phyloP scores from a whole-genome alignment of 2,329 filamentous ascomycete species.

The Xenosphaeropsis pyriputrescens region DNA sequence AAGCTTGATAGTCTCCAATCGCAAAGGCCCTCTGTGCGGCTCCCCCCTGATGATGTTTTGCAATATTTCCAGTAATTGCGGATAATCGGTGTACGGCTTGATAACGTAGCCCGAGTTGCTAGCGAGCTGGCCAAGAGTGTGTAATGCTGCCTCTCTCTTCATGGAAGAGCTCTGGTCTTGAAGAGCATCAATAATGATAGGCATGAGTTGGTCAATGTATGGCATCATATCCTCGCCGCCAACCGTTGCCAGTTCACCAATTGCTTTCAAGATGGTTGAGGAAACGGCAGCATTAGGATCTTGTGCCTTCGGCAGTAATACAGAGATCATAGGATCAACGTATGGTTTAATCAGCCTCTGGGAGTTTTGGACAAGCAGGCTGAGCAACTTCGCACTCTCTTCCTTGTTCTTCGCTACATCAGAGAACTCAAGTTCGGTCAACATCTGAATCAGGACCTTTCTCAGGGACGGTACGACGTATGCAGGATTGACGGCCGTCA shows the following conservation, averaged over 20 bases:
- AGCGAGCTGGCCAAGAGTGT: constrained; percentile 80
- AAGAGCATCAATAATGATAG: constrained; percentile 81
- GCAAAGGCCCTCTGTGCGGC: constrained; percentile 63
- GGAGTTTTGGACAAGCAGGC: constrained; percentile 82
- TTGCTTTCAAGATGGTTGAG: constrained; percentile 85
- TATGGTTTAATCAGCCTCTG: constrained; percentile 91
- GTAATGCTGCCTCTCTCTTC: constrained; percentile 83
- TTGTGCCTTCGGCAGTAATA: constrained; percentile 82
- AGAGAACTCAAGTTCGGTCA: constrained; percentile 93
- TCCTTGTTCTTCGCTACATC: constrained; percentile 91
- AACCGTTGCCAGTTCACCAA: constrained; percentile 86
- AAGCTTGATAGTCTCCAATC: constrained; percentile 90
- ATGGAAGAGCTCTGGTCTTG: constrained; percentile 85
- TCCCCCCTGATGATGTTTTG: constrained; percentile 92
- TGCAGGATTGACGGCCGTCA: constrained; percentile 84
- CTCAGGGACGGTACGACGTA: constrained; percentile 94
- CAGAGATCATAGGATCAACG: constrained; percentile 89
- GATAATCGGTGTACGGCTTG: constrained; percentile 87
- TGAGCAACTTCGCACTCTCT: constrained; percentile 86
- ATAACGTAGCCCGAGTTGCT: constrained; percentile 98
- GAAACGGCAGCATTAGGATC: constrained; percentile 80
- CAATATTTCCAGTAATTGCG: constrained; percentile 79
- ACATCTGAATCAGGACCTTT: constrained; percentile 88
- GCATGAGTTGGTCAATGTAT: constrained; percentile 88
- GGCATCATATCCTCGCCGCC: constrained; percentile 87